phyloP scores from a whole-genome alignment of 2,329 filamentous ascomycete species.

The Pseudomassariella vexata region DNA sequence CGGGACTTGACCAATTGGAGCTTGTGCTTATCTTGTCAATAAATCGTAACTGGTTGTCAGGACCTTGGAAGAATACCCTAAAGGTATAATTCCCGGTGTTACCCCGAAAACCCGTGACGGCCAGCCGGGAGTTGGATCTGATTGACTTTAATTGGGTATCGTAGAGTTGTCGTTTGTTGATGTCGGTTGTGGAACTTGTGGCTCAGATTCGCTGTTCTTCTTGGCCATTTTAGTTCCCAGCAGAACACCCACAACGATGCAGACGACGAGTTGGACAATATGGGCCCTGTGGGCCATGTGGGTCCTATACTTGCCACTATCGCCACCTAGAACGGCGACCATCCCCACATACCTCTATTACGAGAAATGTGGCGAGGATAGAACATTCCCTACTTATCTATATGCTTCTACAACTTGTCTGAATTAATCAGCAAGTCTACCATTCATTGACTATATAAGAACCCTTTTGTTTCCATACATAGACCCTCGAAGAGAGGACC shows the following conservation, averaged over 20 bases:
- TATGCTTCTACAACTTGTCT: too few species aligned
- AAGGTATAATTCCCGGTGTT: conserved; percentile 12
- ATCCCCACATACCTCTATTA: too few species aligned
- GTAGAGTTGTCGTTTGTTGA: neutral
- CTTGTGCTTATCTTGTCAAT: conserved; percentile 11
- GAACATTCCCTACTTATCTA: too few species aligned
- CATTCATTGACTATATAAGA: too few species aligned
- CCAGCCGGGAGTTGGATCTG: conserved; percentile 13
- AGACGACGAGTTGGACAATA: conserved; percentile 8
- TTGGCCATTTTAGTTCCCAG: conserved; percentile 6
- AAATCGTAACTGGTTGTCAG: conserved; percentile 14
- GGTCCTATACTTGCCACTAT: too few species aligned
- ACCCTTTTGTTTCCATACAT: too few species aligned
- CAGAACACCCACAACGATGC: conserved; percentile 13
- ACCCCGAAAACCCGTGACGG: conserved; percentile 14
- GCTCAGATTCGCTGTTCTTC: neutral
- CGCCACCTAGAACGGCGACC: too few species aligned
- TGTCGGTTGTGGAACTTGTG: neutral
- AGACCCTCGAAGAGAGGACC: too few species aligned
- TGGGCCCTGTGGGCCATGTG: too few species aligned
- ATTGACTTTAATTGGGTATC: conserved; percentile 8
- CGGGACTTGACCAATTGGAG: conserved; percentile 13
- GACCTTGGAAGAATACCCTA: conserved; percentile 16
- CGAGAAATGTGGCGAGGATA: too few species aligned
- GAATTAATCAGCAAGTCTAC: too few species aligned